A percentile compares a stretch with the other conserved stretches of the same genome.
phyloP scores from a whole-genome alignment of 73 alveolate genomes.

The Paramecium tetraurelia region DNA sequence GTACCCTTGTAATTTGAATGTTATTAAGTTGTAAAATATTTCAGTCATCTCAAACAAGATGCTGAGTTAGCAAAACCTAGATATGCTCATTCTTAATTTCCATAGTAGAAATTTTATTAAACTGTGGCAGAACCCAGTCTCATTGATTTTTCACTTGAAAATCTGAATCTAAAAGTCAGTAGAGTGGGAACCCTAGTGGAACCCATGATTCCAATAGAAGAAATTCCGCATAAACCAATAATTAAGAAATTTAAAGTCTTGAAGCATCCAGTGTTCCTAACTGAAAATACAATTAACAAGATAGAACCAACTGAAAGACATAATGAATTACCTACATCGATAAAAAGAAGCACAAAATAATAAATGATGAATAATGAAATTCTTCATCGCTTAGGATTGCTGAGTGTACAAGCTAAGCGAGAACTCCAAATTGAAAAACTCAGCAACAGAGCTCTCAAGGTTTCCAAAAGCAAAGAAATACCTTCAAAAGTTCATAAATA shows the following conservation, averaged over 20 bases:
- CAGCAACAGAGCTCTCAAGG: neutral
- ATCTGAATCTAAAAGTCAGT: neutral
- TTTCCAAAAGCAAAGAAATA: neutral
- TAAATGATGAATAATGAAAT: slow-evolving; percentile 21
- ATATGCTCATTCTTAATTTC: neutral
- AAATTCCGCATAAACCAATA: neutral
- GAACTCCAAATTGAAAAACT: slow-evolving; percentile 7
- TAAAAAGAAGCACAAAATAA: slow-evolving; percentile 9
- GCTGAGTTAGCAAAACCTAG: neutral
- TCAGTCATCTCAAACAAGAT: neutral
- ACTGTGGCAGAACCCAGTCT: neutral
- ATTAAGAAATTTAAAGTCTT: neutral
- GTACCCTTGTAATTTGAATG: neutral
- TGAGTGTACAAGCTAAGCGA: slow-evolving; percentile 16
- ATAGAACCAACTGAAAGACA: neutral
- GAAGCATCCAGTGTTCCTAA: neutral
- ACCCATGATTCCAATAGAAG: neutral
- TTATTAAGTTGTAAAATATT: neutral
- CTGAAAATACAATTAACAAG: neutral
- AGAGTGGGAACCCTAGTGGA: slow-evolving; percentile 17
- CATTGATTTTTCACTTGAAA: neutral
- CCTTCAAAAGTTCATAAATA: neutral
- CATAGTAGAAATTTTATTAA: neutral
- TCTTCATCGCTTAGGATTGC: neutral
- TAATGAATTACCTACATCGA: neutral